Evolutionary conservation across 2,329 filamentous ascomycete species (phyloP).

Genomic region (Exophiala xenobiotica): DNA sequence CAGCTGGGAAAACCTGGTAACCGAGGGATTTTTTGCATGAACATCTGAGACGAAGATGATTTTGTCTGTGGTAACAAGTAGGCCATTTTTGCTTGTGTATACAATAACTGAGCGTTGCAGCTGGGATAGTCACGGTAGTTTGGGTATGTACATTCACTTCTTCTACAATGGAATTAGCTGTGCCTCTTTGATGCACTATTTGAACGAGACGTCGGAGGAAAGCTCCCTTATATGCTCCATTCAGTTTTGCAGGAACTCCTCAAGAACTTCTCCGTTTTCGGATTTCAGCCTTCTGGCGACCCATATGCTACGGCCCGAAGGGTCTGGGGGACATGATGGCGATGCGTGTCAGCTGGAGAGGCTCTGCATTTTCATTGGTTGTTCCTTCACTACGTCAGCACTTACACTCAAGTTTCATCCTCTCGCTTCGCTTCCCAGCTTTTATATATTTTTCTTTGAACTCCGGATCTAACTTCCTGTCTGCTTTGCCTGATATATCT

Average conservation of each 20-base stretch:
- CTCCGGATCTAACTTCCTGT: not conserved
- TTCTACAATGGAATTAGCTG: not conserved
- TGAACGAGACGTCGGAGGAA: no score
- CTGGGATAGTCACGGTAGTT: not conserved
- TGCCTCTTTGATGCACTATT: no score
- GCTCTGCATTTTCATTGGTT: not conserved
- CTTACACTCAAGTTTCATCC: not conserved
- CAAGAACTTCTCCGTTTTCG: no score
- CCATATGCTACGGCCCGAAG: no score
- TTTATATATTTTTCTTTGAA: no score
- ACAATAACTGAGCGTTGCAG: slow-evolving; percentile 20
- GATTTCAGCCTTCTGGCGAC: no score
- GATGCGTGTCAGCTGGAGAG: not conserved
- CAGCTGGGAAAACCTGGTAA: slow-evolving; percentile 67
- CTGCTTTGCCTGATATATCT: not conserved
- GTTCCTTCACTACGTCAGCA: slow-evolving; percentile 1
- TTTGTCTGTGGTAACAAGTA: not conserved
- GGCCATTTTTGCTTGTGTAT: not conserved
- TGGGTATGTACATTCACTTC: not conserved
- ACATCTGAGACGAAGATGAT: not conserved
- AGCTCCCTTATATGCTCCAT: no score
- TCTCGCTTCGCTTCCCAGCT: no score
- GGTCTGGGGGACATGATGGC: not conserved
- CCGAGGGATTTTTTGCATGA: slow-evolving; percentile 65
- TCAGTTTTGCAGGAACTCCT: no score